These are phyloP conservation scores for Cryptococcus sp. DNA, from an alignment of 1,284 basidiomycete species.

Conservation along the genomic window DNA sequence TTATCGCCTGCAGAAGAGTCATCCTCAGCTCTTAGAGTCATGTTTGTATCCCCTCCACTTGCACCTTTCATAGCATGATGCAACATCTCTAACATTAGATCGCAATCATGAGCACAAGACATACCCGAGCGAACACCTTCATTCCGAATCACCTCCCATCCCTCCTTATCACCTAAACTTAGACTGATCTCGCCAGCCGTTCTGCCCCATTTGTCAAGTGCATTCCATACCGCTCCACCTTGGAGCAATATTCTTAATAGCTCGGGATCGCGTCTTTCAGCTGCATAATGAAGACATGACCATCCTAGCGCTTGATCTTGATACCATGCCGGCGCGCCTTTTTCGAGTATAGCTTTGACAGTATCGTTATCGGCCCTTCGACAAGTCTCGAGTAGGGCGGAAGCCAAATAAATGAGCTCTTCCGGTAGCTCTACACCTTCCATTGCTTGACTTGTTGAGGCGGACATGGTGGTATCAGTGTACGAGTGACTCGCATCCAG, in stretches of 20 bases:
- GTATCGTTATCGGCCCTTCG: conserved; percentile 51
- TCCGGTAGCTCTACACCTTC: conserved; percentile 3
- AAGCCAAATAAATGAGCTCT: conserved; percentile 19
- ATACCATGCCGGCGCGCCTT: conserved; percentile 86
- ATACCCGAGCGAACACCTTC: conserved; percentile 80
- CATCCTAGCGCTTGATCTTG: conserved; percentile 77
- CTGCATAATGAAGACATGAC: conserved; percentile 83
- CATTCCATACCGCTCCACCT: conserved; percentile 89
- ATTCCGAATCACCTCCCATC: conserved; percentile 73
- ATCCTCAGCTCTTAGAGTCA: conserved; percentile 52
- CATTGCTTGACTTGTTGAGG: not conserved
- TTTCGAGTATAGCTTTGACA: conserved; percentile 58
- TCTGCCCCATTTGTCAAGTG: conserved; percentile 70
- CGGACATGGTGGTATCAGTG: not conserved
- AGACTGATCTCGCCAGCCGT: conserved; percentile 85
- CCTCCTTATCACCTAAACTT: conserved; percentile 69
- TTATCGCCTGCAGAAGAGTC: conserved; percentile 68
- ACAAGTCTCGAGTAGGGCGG: conserved; percentile 25
- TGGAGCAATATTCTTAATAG: conserved; percentile 66
- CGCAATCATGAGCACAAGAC: conserved; percentile 9
- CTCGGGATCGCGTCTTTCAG: conserved; percentile 62
- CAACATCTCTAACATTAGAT: conserved; percentile 47
- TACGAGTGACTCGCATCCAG: not conserved
- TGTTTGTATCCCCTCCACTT: conserved; percentile 19
- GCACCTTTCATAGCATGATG: conserved; percentile 36